Conservation (phyloP, 2,329 filamentous ascomycete species). For the Calonectria pseudoturangicola region DNA sequence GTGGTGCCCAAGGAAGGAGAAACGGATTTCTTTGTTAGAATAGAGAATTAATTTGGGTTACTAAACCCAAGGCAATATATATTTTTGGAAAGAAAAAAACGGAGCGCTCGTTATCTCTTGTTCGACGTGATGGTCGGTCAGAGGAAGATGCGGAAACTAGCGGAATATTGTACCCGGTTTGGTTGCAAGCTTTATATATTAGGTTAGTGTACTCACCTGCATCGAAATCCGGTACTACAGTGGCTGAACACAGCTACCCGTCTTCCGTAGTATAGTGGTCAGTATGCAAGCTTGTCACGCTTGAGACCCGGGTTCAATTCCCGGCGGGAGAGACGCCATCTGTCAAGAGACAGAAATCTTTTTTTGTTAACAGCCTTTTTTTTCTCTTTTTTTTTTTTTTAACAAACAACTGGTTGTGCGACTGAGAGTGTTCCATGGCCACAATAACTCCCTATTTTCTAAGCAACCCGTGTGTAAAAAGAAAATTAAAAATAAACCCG, state of each 20-base stretch:
- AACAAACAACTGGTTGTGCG: too few species aligned
- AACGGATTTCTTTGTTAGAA: constrained; percentile 28
- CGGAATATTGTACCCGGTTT: too few species aligned
- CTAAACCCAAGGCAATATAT: too few species aligned
- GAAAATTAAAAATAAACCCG: too few species aligned
- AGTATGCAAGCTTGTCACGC: constrained; percentile 28
- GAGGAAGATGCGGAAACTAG: too few species aligned
- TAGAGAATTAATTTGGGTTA: background rate
- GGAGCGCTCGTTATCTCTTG: too few species aligned
- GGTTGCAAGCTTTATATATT: background rate
- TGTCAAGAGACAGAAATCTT: background rate
- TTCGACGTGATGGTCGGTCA: too few species aligned
- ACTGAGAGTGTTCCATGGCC: too few species aligned
- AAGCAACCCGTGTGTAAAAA: too few species aligned
- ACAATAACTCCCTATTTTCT: too few species aligned
- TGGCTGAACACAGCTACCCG: constrained; percentile 9
- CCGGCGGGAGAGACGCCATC: constrained; percentile 24
- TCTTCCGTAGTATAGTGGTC: constrained; percentile 29
- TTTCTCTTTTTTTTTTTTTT: background rate
- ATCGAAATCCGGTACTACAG: constrained; percentile 24
- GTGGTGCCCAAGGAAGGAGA: constrained; percentile 20
- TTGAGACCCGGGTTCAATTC: constrained; percentile 28
- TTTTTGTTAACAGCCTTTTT: background rate
- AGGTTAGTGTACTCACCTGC: accelerated
- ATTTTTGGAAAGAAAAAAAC: too few species aligned